These are phyloP conservation scores for Blastocystis sp. DNA, from an alignment of 352 stramenopile genomes.

Conservation along the genomic window DNA sequence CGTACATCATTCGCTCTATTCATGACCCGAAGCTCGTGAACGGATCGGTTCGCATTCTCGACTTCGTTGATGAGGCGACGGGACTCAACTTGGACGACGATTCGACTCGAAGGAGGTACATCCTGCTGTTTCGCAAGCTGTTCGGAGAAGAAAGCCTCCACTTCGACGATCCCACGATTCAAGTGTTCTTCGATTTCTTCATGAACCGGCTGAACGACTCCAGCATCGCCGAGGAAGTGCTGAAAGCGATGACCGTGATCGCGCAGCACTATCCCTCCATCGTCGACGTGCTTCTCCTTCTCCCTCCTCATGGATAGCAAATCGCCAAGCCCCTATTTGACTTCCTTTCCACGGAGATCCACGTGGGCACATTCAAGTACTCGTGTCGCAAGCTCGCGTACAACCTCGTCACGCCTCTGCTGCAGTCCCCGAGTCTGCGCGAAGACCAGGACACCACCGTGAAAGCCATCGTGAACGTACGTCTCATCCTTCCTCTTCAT, in stretches of 20 bases:
- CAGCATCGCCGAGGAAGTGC: constrained; percentile 15
- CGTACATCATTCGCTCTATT: not conserved
- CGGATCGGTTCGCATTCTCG: not conserved
- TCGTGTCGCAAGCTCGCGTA: constrained; percentile 35
- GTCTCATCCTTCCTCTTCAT: not conserved
- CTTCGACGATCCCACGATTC: constrained; percentile 5
- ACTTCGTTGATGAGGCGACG: constrained; percentile 47
- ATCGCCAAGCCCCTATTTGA: not conserved
- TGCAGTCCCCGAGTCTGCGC: not conserved
- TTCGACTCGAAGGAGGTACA: not conserved
- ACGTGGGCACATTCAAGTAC: constrained; percentile 48
- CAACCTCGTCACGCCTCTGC: not conserved
- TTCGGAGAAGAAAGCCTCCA: not conserved
- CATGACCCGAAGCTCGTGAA: not conserved
- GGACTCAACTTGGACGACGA: constrained; percentile 48
- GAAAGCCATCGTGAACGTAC: not conserved
- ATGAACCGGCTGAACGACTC: constrained; percentile 36
- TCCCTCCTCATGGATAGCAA: not conserved
- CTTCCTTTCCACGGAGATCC: constrained; percentile 23
- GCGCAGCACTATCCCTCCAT: not conserved
- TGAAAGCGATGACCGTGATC: constrained; percentile 7
- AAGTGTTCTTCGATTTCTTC: constrained; percentile 67
- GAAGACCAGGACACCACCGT: constrained; percentile 4
- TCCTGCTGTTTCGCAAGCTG: constrained; percentile 41
- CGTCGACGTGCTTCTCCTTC: not conserved